Evolutionary conservation across 768 basidiomycete species (phyloP), one percentile per base, ranked within the genome.

Genomic region (Boletales sp.): DNA sequence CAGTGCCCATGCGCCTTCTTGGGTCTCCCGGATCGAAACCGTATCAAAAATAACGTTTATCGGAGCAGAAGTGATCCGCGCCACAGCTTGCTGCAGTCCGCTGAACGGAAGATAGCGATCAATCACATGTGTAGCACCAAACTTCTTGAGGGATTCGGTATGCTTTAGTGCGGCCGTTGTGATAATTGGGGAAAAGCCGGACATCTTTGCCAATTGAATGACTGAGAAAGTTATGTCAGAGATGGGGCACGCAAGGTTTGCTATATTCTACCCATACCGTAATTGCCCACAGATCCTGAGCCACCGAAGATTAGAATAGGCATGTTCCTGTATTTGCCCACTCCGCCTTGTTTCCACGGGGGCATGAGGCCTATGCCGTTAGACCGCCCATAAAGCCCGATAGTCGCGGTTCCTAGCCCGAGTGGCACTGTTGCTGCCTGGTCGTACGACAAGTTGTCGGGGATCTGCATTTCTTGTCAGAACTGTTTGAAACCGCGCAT

Each of bases 281-380:
- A 74, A 69, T 79, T 76, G 35, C 79, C 79, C 3, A 79, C 74
- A 35, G 76, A 78, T 39, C 72, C 72, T 24, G 72, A 59, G 6
- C 79, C 79, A 30, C 79, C 79, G 15, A 78, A 61, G 45, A 81
- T 70, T 30, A 81, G 50, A 38, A 79, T 70, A 1, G 78, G 72
- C 44, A 69, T 69, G 5, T 68, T 75, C 34, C 62, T 62, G 54
- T 79, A 78, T 39, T 71, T 75, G 36, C 70, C 73, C 19, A 56
- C 56, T 48, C 69, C 69, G 17, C 62, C 66, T 14, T 64, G 55
- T 36, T 68, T 68, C 58, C 74, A 67, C 0, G 76, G 74, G 9
- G 73, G 53, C 45, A 64, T 57, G 45, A 81, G 65, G 43, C 71
- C 74, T 2, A 72, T 62, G 37, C 77, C 77, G 51, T 72, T 62